Evolutionary conservation across 2,329 filamentous ascomycete species (phyloP), one percentile per base, ranked within the genome.

Genomic region (Pleomassaria siparia): DNA sequence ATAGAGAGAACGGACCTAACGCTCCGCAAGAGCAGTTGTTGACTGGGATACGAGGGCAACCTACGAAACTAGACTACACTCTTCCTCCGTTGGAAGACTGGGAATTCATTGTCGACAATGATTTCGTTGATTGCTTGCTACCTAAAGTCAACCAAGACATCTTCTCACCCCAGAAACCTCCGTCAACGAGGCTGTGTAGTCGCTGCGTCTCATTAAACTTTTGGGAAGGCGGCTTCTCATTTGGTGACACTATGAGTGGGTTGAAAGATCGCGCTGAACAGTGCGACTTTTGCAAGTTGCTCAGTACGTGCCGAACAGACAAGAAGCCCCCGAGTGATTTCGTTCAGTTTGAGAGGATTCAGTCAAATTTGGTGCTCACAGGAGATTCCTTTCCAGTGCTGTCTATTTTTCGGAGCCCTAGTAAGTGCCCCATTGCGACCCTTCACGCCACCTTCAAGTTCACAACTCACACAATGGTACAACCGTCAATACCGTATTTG

Each of bases 81-180:
- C 33, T 40, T 10, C 36, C 26, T 18, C 25, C 33, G 22, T 28
- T 49, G 16, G 41, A 49, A 42, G 44, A 43, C 5, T 58, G 55
- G 55, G 37, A 40, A 24, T 56, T 50, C 21, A 13, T 30, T 2
- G 41, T 56, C 11, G 53, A 58, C 37, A 50, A 56, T 24, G 15
- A n/a, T 2, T 58, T 58, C 32, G 48, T 51, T 13, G 16, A 43
- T 26, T 26, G 12, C 25, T 1, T 44, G 5, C 12, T 50, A 18
- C n/a, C 18, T 21, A 36, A 12, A 3, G 11, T 42, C 10, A 25
- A 22, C 2, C 6, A 43, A 11, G 10, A 29, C 10, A 20, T 11
- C 6, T 4, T 42, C 7, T 11, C 10, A 10, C 39, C 39, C 5
- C 10, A 22, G 25, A n/a, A 10, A 26, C 28, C 21, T 5, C 6